Conservation (phyloP, 805 yeast genomes). For the Yamadazyma insecticola region DNA sequence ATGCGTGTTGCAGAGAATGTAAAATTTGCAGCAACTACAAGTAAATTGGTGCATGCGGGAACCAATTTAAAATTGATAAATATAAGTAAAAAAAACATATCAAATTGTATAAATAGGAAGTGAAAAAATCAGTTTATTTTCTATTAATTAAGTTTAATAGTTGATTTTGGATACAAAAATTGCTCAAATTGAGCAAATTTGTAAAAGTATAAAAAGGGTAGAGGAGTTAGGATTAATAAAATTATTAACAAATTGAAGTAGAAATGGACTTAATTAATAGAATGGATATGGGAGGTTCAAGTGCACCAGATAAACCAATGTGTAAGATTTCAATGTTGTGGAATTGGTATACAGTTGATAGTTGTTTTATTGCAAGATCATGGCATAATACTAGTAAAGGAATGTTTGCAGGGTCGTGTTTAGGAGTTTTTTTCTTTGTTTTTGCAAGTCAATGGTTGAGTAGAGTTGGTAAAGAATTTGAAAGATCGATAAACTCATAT, state of each 20-base stretch:
- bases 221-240: background rate
- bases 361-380: constrained; percentile 57
- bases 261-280: constrained; percentile 1
- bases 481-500: constrained; percentile 8
- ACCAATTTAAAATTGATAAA: too few relatives aligned
- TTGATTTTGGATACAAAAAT: too few relatives aligned
- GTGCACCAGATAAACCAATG: constrained; percentile 4
- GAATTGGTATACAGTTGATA: constrained; percentile 69
- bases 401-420: constrained; percentile 69
- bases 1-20: too few relatives aligned
- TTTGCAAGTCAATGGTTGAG: constrained; percentile 55
- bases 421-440: constrained; percentile 61
- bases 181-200: too few relatives aligned
- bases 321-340: constrained; percentile 54
- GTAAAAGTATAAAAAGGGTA: too few relatives aligned
- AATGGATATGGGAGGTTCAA: constrained; percentile 13
- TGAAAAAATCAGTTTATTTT: too few relatives aligned
- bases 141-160: too few relatives aligned
- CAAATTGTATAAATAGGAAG: too few relatives aligned
- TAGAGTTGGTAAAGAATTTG: constrained; percentile 30
- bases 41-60: too few relatives aligned
- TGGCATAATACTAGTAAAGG: constrained; percentile 61
- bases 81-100: too few relatives aligned
- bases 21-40: too few relatives aligned
- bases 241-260: background rate